A percentile compares a stretch with the other conserved stretches of the same genome.
These are phyloP conservation scores for Penicillium flavigenum DNA, from an alignment of 495 filamentous ascomycete genomes.

Conservation along the genomic window DNA sequence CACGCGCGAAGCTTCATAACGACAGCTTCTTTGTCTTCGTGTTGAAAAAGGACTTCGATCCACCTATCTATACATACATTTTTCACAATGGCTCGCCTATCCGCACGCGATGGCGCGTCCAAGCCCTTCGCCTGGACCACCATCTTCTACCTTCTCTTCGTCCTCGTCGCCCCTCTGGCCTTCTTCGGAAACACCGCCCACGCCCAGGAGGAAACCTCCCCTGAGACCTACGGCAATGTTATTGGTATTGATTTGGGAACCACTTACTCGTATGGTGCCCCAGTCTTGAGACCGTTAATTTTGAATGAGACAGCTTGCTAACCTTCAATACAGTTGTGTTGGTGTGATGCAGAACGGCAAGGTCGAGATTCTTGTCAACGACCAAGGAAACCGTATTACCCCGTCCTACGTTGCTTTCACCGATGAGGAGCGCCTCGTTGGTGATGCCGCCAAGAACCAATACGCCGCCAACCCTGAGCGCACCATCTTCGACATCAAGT, in stretches of 20 bases:
- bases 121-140: constrained; percentile 65
- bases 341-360: constrained; percentile 99
- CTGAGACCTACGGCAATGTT: constrained; percentile 77
- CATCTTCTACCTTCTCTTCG: constrained; percentile 77
- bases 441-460: constrained; percentile 99
- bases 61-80: constrained; percentile 16
- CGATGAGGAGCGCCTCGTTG: constrained; percentile 94
- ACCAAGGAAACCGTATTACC: constrained; percentile 98
- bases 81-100: constrained; percentile 48
- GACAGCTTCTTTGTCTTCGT: constrained; percentile 17
- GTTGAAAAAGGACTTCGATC: constrained; percentile 14
- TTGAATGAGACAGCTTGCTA: constrained; percentile 13
- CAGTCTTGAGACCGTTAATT: background rate
- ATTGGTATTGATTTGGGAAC: constrained; percentile 98
- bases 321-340: constrained; percentile 60
- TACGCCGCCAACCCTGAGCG: constrained; percentile 85
- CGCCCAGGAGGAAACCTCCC: constrained; percentile 69
- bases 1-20: constrained; percentile 18
- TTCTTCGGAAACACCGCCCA: constrained; percentile 67
- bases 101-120: constrained; percentile 44
- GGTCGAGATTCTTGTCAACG: constrained; percentile 96
- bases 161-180: constrained; percentile 73
- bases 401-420: constrained; percentile 98
- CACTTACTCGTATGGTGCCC: constrained; percentile 73
- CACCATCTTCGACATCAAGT: constrained; percentile 95